Base-by-base conservation (phyloP, 208 protist species). In the Acanthamoeba lenticulata region DNA sequence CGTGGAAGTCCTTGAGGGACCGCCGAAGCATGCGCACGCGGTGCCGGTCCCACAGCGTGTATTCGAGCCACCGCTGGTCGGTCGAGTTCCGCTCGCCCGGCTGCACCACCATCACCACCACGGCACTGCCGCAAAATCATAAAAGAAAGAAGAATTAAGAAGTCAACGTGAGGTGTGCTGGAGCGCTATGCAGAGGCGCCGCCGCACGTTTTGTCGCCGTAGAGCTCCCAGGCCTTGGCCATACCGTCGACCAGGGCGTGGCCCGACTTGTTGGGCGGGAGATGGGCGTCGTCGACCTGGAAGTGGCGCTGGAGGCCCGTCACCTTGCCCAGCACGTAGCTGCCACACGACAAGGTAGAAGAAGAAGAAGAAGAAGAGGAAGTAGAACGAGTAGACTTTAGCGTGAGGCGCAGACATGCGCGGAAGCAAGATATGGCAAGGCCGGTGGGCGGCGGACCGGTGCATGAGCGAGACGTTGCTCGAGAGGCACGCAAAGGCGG, bases 21-120 rank as follows among this genome's bases (percentile, higher is more conserved):
- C 98, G 97, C 77, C 98, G 97, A 19, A 99, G 74, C 44, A 97
- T 97, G 17, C 95, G 86, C 27, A 99, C 96, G 6, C 95, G 90
- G 94, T 98, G 97, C n/a, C 81, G 49, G 79, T 98, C 93, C 27
- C 97, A 97, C 21, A 99, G 95, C 17, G 95, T 60, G 29, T 98
- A 95, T 55, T 98, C 95, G 24, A 99, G 94, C 45, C 95, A 96
- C 92, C 98, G 98, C 96, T 99, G 98, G 94, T 99, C 98, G 2
- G 95, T 97, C n/a, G 97, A 97, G 95, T 99, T 99, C 21, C 96
- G 94, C 95, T 99, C 98, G 40, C 96, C 95, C 42, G 97, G 96
- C 90, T 99, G 98, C n/a, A 98, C 96, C 9, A 99, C 95, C 34
- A 99, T 97, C 1, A 99, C 94, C 29, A 99, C 98, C 29, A 98